Conservation (phyloP, 805 yeast species). For the Zygoascus biomembranicola region DNA sequence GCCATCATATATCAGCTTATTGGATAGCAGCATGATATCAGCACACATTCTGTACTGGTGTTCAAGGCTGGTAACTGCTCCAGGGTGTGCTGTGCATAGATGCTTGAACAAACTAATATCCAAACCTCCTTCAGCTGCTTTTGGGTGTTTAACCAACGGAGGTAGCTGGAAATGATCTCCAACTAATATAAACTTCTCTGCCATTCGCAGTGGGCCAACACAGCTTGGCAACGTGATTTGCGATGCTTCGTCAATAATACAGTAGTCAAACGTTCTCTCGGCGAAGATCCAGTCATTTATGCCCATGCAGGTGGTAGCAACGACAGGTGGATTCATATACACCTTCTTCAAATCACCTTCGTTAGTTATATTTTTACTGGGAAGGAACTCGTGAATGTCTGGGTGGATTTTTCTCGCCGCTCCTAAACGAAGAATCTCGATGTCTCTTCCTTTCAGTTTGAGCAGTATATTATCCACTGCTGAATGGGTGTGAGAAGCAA, state of each 20-base stretch:
- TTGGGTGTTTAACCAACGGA: conserved; percentile 67
- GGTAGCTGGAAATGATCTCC: conserved; percentile 95
- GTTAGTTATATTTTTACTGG: conserved; percentile 25
- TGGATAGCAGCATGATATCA: conserved; percentile 80
- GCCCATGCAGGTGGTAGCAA: conserved; percentile 85
- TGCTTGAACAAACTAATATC: conserved; percentile 69
- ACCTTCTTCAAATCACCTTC: conserved; percentile 40
- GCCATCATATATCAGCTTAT: conserved; percentile 68
- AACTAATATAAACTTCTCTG: conserved; percentile 78
- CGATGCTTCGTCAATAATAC: conserved; percentile 94
- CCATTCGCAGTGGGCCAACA: conserved; percentile 74
- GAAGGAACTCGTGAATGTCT: conserved; percentile 45
- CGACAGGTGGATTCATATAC: conserved; percentile 55
- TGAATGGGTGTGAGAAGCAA: conserved; percentile 87
- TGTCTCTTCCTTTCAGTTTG: conserved; percentile 44
- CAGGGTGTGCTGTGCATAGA: conserved; percentile 65
- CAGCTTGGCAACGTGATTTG: conserved; percentile 90
- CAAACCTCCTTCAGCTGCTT: conserved; percentile 58
- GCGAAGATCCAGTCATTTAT: conserved; percentile 54
- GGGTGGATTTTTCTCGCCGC: conserved; percentile 49
- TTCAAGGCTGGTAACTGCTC: conserved; percentile 64
- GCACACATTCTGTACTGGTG: conserved; percentile 88
- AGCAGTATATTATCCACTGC: conserved; percentile 90
- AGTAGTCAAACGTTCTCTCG: conserved; percentile 69
- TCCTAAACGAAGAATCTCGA: conserved; percentile 63